Conservation (phyloP, 129 eudicot species). For the Flaveria sonorensis region DNA sequence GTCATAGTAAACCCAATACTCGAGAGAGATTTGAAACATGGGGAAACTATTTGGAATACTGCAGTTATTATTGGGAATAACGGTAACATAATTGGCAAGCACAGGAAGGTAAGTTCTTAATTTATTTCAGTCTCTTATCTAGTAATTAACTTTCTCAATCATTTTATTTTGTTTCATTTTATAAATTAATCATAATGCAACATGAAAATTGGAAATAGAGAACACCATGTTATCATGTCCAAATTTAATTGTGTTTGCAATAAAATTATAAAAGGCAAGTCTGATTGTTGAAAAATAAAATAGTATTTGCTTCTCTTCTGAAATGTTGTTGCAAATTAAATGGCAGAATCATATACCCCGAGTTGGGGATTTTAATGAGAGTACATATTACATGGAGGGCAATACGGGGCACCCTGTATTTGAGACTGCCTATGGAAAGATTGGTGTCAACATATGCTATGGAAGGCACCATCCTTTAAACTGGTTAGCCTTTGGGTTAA, state of each 20-base stretch:
- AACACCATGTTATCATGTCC: slow-evolving; percentile 12
- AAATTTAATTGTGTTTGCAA: slow-evolving; percentile 8
- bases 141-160: neutral
- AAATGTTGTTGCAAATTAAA: slow-evolving; percentile 22
- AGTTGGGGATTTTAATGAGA: slow-evolving; percentile 97
- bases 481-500: slow-evolving; percentile 95
- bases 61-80: slow-evolving; percentile 87
- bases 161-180: neutral
- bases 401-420: slow-evolving; percentile 98
- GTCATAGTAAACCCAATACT: slow-evolving; percentile 90
- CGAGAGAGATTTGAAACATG: slow-evolving; percentile 85
- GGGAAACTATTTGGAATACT: slow-evolving; percentile 94
- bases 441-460: slow-evolving; percentile 90
- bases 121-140: neutral
- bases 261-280: neutral
- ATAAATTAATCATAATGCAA: neutral
- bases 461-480: slow-evolving; percentile 99
- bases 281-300: neutral
- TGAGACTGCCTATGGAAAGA: slow-evolving; percentile 88
- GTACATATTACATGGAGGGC: slow-evolving; percentile 99
- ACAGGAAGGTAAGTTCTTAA: slow-evolving; percentile 69
- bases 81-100: slow-evolving; percentile 96
- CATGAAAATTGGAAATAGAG: neutral
- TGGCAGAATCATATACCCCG: slow-evolving; percentile 96
- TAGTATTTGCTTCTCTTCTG: neutral